Conservation (phyloP, 2,329 filamentous ascomycete genomes). For the Microdochium trichocladiopsis region DNA sequence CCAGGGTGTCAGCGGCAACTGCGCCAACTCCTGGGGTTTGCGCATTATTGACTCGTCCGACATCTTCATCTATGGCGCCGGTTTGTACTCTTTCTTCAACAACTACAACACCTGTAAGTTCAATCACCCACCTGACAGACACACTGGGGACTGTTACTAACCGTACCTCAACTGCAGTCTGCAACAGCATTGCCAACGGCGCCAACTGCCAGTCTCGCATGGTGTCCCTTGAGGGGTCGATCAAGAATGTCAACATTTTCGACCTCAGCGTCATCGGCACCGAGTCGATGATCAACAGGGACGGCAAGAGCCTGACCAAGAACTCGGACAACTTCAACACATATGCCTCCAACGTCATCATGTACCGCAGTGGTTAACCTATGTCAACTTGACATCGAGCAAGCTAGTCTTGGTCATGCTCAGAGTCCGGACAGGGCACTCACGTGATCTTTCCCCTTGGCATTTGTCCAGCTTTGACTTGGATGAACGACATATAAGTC, state of each 20-base stretch:
- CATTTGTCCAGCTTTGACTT: too few relatives aligned
- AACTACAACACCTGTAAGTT: slow-evolving; percentile 40
- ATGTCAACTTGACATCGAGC: not conserved
- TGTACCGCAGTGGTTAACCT: slow-evolving; percentile 17
- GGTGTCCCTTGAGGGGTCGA: slow-evolving; percentile 27
- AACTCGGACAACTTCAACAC: slow-evolving; percentile 23
- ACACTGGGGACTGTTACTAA: not conserved
- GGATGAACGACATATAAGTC: too few relatives aligned
- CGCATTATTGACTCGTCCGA: slow-evolving; percentile 45
- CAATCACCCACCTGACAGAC: not conserved
- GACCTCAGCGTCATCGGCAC: slow-evolving; percentile 39
- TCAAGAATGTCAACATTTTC: slow-evolving; percentile 29
- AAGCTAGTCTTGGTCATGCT: too few relatives aligned
- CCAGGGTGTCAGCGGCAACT: slow-evolving; percentile 25
- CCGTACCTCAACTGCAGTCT: slow-evolving; percentile 11
- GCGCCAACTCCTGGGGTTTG: slow-evolving; percentile 49
- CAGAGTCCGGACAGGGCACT: too few relatives aligned
- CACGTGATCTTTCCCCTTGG: too few relatives aligned
- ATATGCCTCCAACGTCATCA: slow-evolving; percentile 20
- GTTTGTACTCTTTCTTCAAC: slow-evolving; percentile 55
- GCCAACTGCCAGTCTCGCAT: slow-evolving; percentile 31
- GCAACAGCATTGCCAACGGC: slow-evolving; percentile 24
- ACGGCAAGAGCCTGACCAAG: slow-evolving; percentile 19
- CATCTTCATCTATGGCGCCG: slow-evolving; percentile 50
- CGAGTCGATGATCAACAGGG: slow-evolving; percentile 26